Conservation (phyloP, 2,329 filamentous ascomycete species). For the Dendryphion nanum region DNA sequence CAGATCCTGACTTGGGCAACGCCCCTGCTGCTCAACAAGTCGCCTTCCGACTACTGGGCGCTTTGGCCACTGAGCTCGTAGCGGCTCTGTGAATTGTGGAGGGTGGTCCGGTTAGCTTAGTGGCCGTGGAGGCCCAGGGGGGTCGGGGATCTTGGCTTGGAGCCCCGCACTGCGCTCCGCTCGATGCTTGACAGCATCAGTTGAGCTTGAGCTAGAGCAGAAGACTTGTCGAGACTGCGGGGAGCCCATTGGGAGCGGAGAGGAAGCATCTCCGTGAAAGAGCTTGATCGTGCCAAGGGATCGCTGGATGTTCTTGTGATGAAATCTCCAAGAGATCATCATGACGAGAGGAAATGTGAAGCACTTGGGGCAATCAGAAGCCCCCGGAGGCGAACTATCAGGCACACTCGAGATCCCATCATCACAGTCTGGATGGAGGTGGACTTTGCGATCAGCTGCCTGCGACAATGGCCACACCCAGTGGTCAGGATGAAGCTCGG, state of each 20-base stretch:
- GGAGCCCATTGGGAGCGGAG: too few species aligned
- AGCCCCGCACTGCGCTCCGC: too few species aligned
- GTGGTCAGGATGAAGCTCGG: neutral
- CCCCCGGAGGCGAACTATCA: too few species aligned
- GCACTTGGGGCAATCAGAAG: neutral
- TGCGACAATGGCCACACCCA: neutral
- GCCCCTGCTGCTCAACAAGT: slow-evolving; percentile 9
- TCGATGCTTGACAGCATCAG: too few species aligned
- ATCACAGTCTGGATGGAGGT: neutral
- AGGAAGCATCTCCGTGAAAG: neutral
- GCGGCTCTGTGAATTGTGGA: slow-evolving; percentile 8
- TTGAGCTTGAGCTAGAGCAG: too few species aligned
- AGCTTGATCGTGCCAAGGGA: neutral
- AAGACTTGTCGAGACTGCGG: too few species aligned
- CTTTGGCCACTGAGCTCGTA: slow-evolving; percentile 1
- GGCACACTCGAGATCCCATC: too few species aligned
- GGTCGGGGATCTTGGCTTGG: neutral
- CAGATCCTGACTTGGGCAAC: neutral
- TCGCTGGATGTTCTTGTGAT: neutral
- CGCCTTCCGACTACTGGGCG: neutral
- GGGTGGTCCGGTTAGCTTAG: slow-evolving; percentile 8
- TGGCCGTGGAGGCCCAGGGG: slow-evolving; percentile 4
- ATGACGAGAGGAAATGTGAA: neutral
- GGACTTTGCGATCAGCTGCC: neutral
- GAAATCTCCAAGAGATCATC: neutral